Evolutionary conservation across 2,329 filamentous ascomycete genomes (phyloP), one percentile per base, ranked within the genome.

Genomic region (Colletotrichum sansevieriae): DNA sequence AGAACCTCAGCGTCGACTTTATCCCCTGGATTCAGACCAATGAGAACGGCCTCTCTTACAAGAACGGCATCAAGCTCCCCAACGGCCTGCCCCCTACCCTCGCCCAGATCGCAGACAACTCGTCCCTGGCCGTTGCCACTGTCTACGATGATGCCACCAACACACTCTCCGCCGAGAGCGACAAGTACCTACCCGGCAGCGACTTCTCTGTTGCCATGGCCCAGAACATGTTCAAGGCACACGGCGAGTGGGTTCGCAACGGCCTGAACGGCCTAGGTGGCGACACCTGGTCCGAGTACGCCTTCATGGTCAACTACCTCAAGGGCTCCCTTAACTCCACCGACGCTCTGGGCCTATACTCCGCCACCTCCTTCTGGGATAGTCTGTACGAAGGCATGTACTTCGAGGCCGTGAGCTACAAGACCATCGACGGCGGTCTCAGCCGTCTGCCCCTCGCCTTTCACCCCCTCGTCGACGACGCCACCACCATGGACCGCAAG

Each of bases 201-300:
- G 77, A 78, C 10, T 79, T 83, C 25, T 76, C 78, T 47, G 74
- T 77, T 8, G 73, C 76, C 29, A 74, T 83, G 65, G 82, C 82
- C 13, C 72, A 72, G 15, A 84, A 82, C 74, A 81, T 83, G 76
- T 82, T 80, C 73, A 75, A 79, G 63, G 82, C 82, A 0, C 83
- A 85, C 73, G 74, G 75, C n/a, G 78, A 82, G 25, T 83, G 67
- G 69, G 57, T 71, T 66, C 74, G 75, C 20, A 76, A 73, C 29
- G 82, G 82, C 1, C 73, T 81, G 0, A 75, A 73, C 15, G 81
- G 80, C 8, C 72, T 80, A 5, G 87, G 86, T 2, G 84, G 89
- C 18, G 90, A 91, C 74, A 81, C 87, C 59, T 92, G 87, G 84
- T 91, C 88, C 12, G 90, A 91, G 72, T 87, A 88, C 22, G 86